Base-by-base conservation (phyloP, 1,284 basidiomycete genomes). In the Marasmius oreades region DNA sequence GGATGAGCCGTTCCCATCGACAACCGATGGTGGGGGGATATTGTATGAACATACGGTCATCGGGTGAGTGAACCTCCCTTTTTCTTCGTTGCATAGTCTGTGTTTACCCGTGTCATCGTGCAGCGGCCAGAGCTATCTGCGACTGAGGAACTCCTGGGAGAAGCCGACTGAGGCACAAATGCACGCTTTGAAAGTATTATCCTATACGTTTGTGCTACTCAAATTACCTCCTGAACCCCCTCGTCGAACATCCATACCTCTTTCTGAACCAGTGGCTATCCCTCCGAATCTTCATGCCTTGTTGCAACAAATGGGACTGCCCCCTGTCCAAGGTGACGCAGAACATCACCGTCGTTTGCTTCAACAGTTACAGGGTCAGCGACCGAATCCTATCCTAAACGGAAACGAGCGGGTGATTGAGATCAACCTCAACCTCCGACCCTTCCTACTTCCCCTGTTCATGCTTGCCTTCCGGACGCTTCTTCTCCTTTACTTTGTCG, bases 401-500 rank as follows among this genome's bases (percentile, higher is more conserved):
- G n/a, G n/a, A n/a, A 33, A 53, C 23, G 42, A 44, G 37, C 39
- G 39, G 7, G 42, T 54, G 33, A 43, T 70, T 22, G 73, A 80
- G 44, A 73, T 86, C 22, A 80, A 42, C 14, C 39, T 42, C 11
- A 42, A 79, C 3, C 57, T 87, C 39, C 80, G 85, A 23, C 84
- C 86, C 7, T 73, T 91, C 12, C 64, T 91, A 39, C 75, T 82
- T 12, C 87, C 90, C 0, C 66, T 92, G 10, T 62, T 86, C 46
- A 80, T 91, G 77, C 77, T 91, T 26, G 59, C 81, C 16, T 75
- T 91, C 65, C 84, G 90, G 51, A 89, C 86, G 0, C 64, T 83
- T 14, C 75, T 92, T 14, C 72, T 92, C 42, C 75, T 92, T 5
- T 92, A 90, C 67, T 90, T 92, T 70, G 85, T 92, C 63, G 85